Percentiles rank a stretch among this genome's conserved stretches.
These are phyloP conservation scores for Calophaca sinica DNA, from an alignment of 306 rosid genomes.

Conservation along the genomic window DNA sequence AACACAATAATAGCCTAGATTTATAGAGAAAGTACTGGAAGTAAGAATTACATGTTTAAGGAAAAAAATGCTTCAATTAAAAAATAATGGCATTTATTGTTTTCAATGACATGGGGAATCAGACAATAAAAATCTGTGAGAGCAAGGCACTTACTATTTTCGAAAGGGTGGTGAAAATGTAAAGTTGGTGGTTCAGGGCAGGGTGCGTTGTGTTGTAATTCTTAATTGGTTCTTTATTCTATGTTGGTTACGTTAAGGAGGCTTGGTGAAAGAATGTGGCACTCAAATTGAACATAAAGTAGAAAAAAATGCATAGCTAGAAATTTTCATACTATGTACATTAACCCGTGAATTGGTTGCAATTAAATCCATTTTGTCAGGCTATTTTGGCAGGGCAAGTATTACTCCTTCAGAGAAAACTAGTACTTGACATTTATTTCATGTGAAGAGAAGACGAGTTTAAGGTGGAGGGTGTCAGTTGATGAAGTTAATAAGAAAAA, in stretches of 20 bases:
- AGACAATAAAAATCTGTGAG: not conserved
- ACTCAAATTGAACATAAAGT: slow-evolving; percentile 14
- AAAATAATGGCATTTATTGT: slow-evolving; percentile 6
- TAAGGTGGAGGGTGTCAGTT: too few species aligned
- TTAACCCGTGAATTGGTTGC: slow-evolving; percentile 2
- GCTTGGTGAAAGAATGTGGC: slow-evolving; percentile 22
- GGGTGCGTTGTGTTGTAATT: not conserved
- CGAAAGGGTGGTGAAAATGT: slow-evolving; percentile 10
- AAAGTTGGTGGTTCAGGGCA: slow-evolving; percentile 22
- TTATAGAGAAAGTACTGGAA: slow-evolving; percentile 1
- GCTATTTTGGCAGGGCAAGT: not conserved
- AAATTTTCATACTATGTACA: not conserved
- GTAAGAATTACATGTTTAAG: slow-evolving; percentile 1
- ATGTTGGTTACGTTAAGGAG: slow-evolving; percentile 3
- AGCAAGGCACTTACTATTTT: slow-evolving; percentile 2
- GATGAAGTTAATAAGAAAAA: not conserved
- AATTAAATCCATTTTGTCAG: slow-evolving; percentile 2
- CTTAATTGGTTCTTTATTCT: not conserved
- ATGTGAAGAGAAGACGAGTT: too few species aligned
- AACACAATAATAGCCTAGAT: slow-evolving; percentile 16
- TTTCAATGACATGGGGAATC: slow-evolving; percentile 34
- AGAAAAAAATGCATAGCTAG: slow-evolving; percentile 21
- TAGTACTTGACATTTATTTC: too few species aligned
- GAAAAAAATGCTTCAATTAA: slow-evolving; percentile 20
- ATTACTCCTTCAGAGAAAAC: not conserved